Evolutionary conservation across 2,329 filamentous ascomycete genomes (phyloP), one percentile per base, ranked within the genome.

Genomic region (Pseudocercospora ulei): DNA sequence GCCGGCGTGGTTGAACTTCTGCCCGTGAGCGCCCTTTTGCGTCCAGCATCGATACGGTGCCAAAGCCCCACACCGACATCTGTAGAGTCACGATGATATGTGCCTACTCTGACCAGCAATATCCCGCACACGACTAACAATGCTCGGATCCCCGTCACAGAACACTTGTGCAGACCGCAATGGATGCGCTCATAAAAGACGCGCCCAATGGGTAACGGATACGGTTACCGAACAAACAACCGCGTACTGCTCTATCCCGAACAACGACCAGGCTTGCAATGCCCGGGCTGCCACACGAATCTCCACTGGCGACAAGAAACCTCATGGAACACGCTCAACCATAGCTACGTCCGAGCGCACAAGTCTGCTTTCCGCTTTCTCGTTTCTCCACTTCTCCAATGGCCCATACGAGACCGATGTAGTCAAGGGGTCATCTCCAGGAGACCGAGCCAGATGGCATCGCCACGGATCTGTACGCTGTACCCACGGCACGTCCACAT

Each of bases 201-300:
- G 67, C 74, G 43, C 67, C 74, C 17, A 50, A 76, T 46, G 75
- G 75, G 49, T 73, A 78, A 49, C 48, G 76, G 33, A 65, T 78
- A 47, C 67, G 75, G 49, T n/a, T 71, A 64, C 49, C 34, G 69
- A 38, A 73, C 73, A 2, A 57, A 59, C 19, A 75, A 74, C 52
- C 65, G 59, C 26, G 53, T 71, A 27, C 62, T 79, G 7, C 65
- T 68, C 41, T 78, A 78, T 43, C 73, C 74, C 9, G 75, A 78
- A 60, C 76, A 80, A 46, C 62, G 62, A 43, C 49, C 67, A 13
- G 72, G 63, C 48, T 80, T 77, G 48, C 52, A 67, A 41, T 60
- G 71, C 3, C 75, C 73, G 2, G 44, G 48, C 30, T 50, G 52
- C 18, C 71, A 71, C 46, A 56, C 52, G 5, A 48, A 54, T 1